These are phyloP conservation scores for Blastocrithidia nonstop DNA, from an alignment of 208 protist species.

Conservation along the genomic window DNA sequence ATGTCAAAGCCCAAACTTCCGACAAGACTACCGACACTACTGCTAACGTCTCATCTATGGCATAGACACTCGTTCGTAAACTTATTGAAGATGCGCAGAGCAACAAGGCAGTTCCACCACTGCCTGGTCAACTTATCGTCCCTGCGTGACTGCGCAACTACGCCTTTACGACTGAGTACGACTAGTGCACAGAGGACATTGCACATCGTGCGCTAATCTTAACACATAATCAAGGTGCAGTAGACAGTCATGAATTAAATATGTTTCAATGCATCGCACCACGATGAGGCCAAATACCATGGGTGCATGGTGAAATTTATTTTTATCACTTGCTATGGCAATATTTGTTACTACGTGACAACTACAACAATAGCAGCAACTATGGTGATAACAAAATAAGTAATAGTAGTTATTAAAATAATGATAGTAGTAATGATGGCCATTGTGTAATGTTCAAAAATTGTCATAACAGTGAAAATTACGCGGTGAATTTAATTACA, in stretches of 20 bases:
- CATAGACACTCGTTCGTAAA: constrained; percentile 8
- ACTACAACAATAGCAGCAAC: not conserved
- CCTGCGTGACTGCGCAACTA: constrained; percentile 66
- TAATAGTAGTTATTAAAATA: not conserved
- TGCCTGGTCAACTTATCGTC: constrained; percentile 42
- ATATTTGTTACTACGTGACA: constrained; percentile 41
- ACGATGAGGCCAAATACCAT: constrained; percentile 76
- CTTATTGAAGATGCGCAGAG: constrained; percentile 16
- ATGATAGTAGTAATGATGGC: not conserved
- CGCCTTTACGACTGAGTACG: constrained; percentile 29
- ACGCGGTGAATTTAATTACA: constrained; percentile 29
- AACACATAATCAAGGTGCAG: too few relatives aligned
- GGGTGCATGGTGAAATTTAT: constrained; percentile 83
- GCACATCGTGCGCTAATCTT: constrained; percentile 7
- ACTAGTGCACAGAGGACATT: constrained; percentile 4
- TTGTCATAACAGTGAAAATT: not conserved
- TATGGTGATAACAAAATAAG: too few relatives aligned
- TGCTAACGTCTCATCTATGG: not conserved
- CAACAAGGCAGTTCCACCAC: constrained; percentile 36
- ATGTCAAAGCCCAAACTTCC: constrained; percentile 2
- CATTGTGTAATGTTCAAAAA: not conserved
- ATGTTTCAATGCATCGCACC: constrained; percentile 10
- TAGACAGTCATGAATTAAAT: not conserved
- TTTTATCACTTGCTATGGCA: constrained; percentile 77
- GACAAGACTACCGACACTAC: not conserved